phyloP scores from a whole-genome alignment of 1,139 yeast species.

The Maudiozyma humilis region DNA sequence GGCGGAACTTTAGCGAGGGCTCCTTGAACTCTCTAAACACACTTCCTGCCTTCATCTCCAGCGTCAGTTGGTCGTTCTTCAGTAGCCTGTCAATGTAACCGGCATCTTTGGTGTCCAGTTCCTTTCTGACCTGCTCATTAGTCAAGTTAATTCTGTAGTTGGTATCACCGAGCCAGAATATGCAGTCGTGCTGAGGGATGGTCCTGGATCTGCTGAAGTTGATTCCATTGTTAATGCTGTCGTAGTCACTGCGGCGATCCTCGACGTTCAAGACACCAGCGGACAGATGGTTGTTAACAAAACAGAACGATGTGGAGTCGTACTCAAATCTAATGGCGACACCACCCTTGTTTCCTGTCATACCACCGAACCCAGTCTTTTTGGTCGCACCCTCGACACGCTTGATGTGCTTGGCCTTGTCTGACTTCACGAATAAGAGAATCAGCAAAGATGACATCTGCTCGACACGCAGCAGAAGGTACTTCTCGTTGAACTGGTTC shows the following conservation, averaged over 20 bases:
- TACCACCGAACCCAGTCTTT: constrained; percentile 92
- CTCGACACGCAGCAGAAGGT: constrained; percentile 68
- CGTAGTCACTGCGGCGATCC: constrained; percentile 79
- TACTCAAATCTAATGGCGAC: constrained; percentile 75
- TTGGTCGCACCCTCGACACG: constrained; percentile 71
- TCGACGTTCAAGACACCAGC: constrained; percentile 76
- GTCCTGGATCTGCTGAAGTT: constrained; percentile 43
- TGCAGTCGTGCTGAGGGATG: constrained; percentile 66
- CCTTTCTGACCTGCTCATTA: constrained; percentile 56
- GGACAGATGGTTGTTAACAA: constrained; percentile 81
- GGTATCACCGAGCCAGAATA: constrained; percentile 89
- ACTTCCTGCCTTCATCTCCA: constrained; percentile 64
- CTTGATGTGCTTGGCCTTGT: constrained; percentile 46
- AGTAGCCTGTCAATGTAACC: constrained; percentile 46
- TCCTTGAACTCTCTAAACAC: constrained; percentile 72
- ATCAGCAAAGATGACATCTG: constrained; percentile 80
- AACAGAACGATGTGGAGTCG: constrained; percentile 69
- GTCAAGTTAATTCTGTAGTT: constrained; percentile 72
- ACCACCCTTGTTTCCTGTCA: constrained; percentile 95
- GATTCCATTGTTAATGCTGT: constrained; percentile 44
- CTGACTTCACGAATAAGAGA: constrained; percentile 55
- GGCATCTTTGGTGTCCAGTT: constrained; percentile 36
- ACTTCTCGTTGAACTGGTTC: constrained; percentile 42
- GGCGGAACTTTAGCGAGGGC: constrained; percentile 64
- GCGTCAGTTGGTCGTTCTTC: constrained; percentile 66